These are phyloP conservation scores for Aeminium ludgeri DNA, from an alignment of 495 filamentous ascomycete species.

Conservation along the genomic window DNA sequence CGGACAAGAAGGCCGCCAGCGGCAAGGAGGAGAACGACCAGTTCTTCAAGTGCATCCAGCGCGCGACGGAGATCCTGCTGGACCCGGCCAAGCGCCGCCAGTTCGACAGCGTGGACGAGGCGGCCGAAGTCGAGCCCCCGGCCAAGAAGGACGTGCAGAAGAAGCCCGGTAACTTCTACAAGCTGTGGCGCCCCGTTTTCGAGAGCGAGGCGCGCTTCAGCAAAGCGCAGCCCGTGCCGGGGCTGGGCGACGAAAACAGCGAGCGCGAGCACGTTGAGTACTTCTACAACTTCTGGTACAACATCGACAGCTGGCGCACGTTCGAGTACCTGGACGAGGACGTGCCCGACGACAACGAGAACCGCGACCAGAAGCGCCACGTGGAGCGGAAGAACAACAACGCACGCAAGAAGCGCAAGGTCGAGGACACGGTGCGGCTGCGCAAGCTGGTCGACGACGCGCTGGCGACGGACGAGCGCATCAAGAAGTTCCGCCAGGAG, in stretches of 20 bases:
- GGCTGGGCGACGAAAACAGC: conserved; percentile 68
- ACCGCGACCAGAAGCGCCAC: conserved; percentile 96
- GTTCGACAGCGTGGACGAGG: conserved; percentile 91
- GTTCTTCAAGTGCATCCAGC: conserved; percentile 99
- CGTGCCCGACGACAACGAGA: conserved; percentile 95
- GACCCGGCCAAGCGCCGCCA: conserved; percentile 88
- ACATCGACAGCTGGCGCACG: conserved; percentile 91
- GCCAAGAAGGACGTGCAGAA: conserved; percentile 72
- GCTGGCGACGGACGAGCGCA: conserved; percentile 70
- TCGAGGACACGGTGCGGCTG: conserved; percentile 81
- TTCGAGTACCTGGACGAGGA: conserved; percentile 99
- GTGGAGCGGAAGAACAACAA: conserved; percentile 96
- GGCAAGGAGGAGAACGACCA: conserved; percentile 81
- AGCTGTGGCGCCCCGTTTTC: conserved; percentile 77
- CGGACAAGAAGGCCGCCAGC: conserved; percentile 91
- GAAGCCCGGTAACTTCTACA: conserved; percentile 65
- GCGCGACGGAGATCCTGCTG: conserved; percentile 80
- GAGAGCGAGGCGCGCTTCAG: conserved; percentile 84
- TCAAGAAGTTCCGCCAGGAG: conserved; percentile 88
- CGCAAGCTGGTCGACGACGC: conserved; percentile 76
- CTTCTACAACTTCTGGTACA: conserved; percentile 99
- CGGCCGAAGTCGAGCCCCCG: conserved; percentile 77
- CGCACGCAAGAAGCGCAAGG: conserved; percentile 96
- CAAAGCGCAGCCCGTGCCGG: conserved; percentile 70
- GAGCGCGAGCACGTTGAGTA: conserved; percentile 73